Base-by-base conservation (phyloP, 2,329 filamentous ascomycete species). In the Colletotrichum destructivum region DNA sequence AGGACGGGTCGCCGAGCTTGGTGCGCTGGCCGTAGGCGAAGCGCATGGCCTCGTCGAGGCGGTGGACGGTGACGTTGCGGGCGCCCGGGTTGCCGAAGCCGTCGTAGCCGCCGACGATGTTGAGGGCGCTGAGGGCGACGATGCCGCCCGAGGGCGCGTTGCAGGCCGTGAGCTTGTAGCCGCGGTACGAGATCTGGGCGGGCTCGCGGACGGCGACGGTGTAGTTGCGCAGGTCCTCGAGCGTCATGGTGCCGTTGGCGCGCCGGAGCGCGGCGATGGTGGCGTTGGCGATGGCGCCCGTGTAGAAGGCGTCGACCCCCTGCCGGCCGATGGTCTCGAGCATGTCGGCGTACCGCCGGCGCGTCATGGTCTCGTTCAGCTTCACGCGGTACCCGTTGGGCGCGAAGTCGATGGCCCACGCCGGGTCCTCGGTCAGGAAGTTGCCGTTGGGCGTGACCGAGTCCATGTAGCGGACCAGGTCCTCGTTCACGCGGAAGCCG, bases 381-480 rank as follows among this genome's bases (percentile, higher is more conserved):
- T 86, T 84, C 1, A 95, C 77, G 1, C 89, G 82, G 2, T 85
- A 89, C 3, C 94, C 94, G 69, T 92, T 88, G 0, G 94, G 94
- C 2, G 94, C 94, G 80, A 97, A 97, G 79, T 97, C 95, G 38
- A 94, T 82, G 0, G 94, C 93, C 92, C 94, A 98, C 0, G 89
- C 87, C 0, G 92, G 90, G 72, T 97, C 89, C 0, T 91, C 84
- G 2, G 89, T 86, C 0, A 97, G 81, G 78, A 96, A 96, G 74
- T 91, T 62, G 18, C 75, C 87, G 60, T 87, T 81, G 9, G 84
- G 75, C 70, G 26, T 72, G 18, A 78, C 78, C 79, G 69, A 82
- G n/a, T 85, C 79, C 87, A 96, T 95, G 77, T 94, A 93, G 18
- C 82, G 85, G 57, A 93, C 86, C 2, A 96, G 84, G 75, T 97